Base-by-base conservation (phyloP, 768 basidiomycete species). In the Dacryopinax primogenitus region DNA sequence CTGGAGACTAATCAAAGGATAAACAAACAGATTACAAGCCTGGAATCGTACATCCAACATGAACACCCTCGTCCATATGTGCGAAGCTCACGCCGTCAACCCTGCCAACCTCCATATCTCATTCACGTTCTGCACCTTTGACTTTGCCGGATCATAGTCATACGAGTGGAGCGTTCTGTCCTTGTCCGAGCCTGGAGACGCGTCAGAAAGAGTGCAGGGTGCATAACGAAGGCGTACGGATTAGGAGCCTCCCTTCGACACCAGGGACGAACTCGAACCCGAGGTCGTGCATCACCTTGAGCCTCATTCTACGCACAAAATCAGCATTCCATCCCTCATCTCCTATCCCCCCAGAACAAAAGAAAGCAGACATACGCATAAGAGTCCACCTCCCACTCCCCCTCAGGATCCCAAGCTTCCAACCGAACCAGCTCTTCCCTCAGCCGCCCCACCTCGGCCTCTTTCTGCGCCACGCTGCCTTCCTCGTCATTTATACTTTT, bases 401-500 rank as follows among this genome's bases (percentile, higher is more conserved):
- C 63, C 33, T 47, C 39, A 16, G 65, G 64, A 26, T 68, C 68
- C 58, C 51, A 64, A 34, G 68, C 68, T 39, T 68, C 65, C 30
- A 68, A 37, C 37, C 63, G 45, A 23, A 37, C 64, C 11, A 67
- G 66, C 66, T 68, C 68, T 1, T 64, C 66, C 44, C 41, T 64
- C n/a, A 67, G 62, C 41, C 62, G 58, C 3, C 32, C 44, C 28
- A 64, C 41, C 61, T 68, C 68, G 11, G 63, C 64, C 45, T 66
- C 66, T 32, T 61, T 63, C 44, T 44, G 63, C 18, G 62, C 66
- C 23, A 65, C 36, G 28, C 34, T 28, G 3, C 61, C 62, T 28
- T 68, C 68, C 15, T 30, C 66, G 30, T 68, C 68, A 35, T 66
- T 62, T 51, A 68, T 68, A 23, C 62, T 51, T 64, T 68, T 68